These are phyloP conservation scores for Trebouxia sp. DNA, from an alignment of 139 green algal species.

Conservation along the genomic window DNA sequence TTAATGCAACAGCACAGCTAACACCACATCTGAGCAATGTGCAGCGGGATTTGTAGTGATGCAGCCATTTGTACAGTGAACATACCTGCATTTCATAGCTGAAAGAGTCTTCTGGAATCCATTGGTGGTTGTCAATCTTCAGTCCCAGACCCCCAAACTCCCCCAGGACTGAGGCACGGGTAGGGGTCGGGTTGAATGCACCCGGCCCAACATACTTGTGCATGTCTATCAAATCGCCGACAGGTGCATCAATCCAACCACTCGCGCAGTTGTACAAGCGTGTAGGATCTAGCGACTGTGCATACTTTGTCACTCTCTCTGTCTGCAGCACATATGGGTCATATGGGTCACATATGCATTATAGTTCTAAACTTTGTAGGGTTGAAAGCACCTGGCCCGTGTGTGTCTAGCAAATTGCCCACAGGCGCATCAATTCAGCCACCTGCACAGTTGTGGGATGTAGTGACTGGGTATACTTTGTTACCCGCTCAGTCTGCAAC, in stretches of 20 bases:
- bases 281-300: conserved; percentile 14
- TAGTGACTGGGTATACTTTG: neutral
- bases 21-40: neutral
- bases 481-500: conserved; percentile 5
- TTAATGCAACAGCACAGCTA: neutral
- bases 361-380: no score
- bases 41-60: neutral
- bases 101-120: conserved; percentile 31
- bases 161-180: conserved; percentile 32
- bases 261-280: conserved; percentile 27
- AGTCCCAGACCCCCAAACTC: conserved; percentile 37
- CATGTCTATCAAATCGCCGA: conserved; percentile 34
- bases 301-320: neutral
- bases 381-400: no score
- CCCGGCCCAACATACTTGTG: conserved; percentile 35
- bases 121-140: conserved; percentile 22
- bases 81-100: conserved; percentile 27
- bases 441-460: conserved; percentile 23
- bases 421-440: conserved; percentile 35
- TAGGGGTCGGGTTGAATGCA: conserved; percentile 5
- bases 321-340: conserved; percentile 2
- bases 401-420: conserved; percentile 33
- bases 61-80: neutral
- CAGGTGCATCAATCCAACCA: conserved; percentile 34
- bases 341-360: no score